A percentile compares a stretch with the other conserved stretches of the same genome.
Evolutionary conservation across 192 early-diverging fungal genomes (phyloP).

Genomic region (Spizellomyces punctatus): DNA sequence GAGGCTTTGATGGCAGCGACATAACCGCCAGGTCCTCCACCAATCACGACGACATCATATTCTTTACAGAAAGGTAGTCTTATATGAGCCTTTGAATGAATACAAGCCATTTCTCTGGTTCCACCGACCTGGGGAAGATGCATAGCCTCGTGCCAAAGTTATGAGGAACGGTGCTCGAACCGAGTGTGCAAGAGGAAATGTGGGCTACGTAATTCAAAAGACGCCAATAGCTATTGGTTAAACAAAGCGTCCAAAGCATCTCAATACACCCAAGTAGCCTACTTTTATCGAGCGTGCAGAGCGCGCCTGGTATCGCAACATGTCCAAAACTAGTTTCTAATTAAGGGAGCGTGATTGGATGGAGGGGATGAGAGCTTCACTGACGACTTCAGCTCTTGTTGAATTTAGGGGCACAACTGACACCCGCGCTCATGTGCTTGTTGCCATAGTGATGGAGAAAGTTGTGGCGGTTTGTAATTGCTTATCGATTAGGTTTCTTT

Average conservation of each 20-base stretch:
- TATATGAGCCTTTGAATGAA: not conserved
- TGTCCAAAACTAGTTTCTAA: not conserved
- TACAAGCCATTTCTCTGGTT: not conserved
- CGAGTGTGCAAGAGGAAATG: not conserved
- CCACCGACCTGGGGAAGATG: slow-evolving; percentile 9
- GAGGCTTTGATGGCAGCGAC: slow-evolving; percentile 98
- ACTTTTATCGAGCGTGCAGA: not conserved
- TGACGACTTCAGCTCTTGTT: too few species aligned
- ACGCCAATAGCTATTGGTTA: not conserved
- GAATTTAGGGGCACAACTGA: too few species aligned
- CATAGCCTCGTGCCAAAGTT: slow-evolving; percentile 21
- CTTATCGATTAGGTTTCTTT: too few species aligned
- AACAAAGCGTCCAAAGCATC: not conserved
- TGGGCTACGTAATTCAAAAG: not conserved
- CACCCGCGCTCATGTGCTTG: too few species aligned
- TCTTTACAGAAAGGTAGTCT: not conserved
- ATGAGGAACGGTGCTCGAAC: slow-evolving; percentile 4
- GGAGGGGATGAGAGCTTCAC: too few species aligned
- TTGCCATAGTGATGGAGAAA: too few species aligned
- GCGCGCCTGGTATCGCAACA: slow-evolving; percentile 2
- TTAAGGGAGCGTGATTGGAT: too few species aligned
- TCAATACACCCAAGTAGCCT: not conserved
- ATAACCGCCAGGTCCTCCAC: slow-evolving; percentile 98
- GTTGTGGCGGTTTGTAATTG: too few species aligned
- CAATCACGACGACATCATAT: slow-evolving; percentile 44